Percentiles rank a stretch among this genome's conserved stretches.
Evolutionary conservation across 2,329 filamentous ascomycete genomes (phyloP).

Genomic region (Ceratocystis alfenasii): DNA sequence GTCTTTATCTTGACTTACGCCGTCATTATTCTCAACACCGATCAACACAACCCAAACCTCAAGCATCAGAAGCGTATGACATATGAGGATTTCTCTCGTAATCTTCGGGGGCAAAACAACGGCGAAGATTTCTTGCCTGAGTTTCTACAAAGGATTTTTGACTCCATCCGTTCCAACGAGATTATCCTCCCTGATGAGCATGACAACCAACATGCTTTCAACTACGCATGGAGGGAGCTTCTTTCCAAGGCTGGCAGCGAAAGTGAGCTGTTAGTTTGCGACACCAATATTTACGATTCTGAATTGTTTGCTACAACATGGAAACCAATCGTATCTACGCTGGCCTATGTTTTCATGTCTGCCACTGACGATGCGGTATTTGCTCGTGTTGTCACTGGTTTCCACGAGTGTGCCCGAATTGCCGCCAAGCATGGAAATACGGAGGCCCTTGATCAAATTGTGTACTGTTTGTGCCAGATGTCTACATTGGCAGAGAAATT

Average conservation of each 20-base stretch:
- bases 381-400: slow-evolving; percentile 81
- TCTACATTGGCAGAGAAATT: slow-evolving; percentile 69
- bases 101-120: slow-evolving; percentile 80
- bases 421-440: slow-evolving; percentile 71
- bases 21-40: slow-evolving; percentile 95
- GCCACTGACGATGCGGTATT: slow-evolving; percentile 95
- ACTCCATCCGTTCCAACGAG: slow-evolving; percentile 83
- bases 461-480: slow-evolving; percentile 81
- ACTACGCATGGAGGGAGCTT: slow-evolving; percentile 94
- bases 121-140: slow-evolving; percentile 72
- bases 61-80: slow-evolving; percentile 72
- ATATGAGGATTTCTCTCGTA: slow-evolving; percentile 67
- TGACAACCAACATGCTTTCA: slow-evolving; percentile 90
- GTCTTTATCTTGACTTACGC: slow-evolving; percentile 88
- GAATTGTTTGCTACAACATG: slow-evolving; percentile 97
- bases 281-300: slow-evolving; percentile 90
- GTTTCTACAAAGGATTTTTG: slow-evolving; percentile 75
- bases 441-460: slow-evolving; percentile 83
- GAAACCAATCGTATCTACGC: slow-evolving; percentile 84
- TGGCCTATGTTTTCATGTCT: slow-evolving; percentile 98
- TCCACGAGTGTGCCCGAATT: slow-evolving; percentile 90
- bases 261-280: slow-evolving; percentile 61
- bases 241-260: slow-evolving; percentile 71
- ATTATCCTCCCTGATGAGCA: slow-evolving; percentile 97
- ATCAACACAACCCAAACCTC: slow-evolving; percentile 89